Evolutionary conservation across 192 early-diverging fungal genomes (phyloP), one percentile per base, ranked within the genome.

Genomic region (Blastocladiella britannica): DNA sequence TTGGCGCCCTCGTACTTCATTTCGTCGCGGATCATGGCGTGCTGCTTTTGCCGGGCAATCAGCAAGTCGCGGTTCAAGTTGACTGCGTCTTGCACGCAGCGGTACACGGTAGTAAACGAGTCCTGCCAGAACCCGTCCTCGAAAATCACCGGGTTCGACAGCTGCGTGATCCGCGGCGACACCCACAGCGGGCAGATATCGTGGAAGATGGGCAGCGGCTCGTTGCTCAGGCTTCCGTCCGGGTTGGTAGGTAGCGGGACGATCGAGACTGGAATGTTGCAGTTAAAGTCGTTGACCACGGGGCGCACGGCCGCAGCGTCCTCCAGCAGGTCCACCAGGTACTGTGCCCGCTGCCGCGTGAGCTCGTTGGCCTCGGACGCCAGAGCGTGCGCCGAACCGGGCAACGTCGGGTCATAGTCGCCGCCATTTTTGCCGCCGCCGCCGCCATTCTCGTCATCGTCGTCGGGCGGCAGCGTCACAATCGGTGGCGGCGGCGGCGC

Each of bases 301-400:
- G 37, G 12, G 37, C 37, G 37, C 15, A 47, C n/a, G 15, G 37
- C 37, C 15, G n/a, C 15, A 47, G 15, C 12, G 37, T 20, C 37
- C 15, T 9, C n/a, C 15, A 47, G 12, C 37, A 47, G 15, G 15
- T 47, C 37, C 15, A 20, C 37, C 2, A 47, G 37, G 15, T 20
- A 20, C 15, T 20, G 37, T 20, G 37, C 37, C 12, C 12, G n/a
- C 15, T 47, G 37, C 2, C 23, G 62, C 65, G 24, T 63, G 63
- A 62, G 62, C 63, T 3, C 58, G 62, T 8, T 62, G 63, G 1
- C 66, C 62, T 43, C 64, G 62, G 2, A 64, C 51, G 52, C 67
- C 69, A 59, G 64, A 1, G 25, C 53, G 43, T n/a, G 22, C 54
- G 52, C 52, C 27, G 25, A 51, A 18, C 4, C 52, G 5, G 51